phyloP scores from a whole-genome alignment of 768 basidiomycete genomes.

The Daedalea quercina region DNA sequence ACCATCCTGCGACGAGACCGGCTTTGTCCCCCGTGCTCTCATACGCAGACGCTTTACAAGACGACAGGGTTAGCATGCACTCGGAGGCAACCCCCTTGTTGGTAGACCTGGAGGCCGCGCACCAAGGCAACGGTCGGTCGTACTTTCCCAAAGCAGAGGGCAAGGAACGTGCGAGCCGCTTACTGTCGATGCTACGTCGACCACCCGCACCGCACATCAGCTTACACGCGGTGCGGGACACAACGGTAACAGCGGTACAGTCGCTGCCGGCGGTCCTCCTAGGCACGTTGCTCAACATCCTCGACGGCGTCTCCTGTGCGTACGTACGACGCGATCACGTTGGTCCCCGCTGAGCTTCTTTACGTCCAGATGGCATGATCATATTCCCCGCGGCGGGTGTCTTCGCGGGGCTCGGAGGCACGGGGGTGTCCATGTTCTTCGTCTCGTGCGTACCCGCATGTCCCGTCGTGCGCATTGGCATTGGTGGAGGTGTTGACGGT shows the following conservation, averaged over 20 bases:
- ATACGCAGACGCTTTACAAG: background rate
- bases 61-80: background rate
- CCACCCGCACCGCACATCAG: background rate
- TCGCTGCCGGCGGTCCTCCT: constrained; percentile 81
- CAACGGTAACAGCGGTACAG: constrained; percentile 25
- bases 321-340: constrained; percentile 9
- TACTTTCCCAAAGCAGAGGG: background rate
- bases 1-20: background rate
- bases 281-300: constrained; percentile 79
- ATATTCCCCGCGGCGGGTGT: constrained; percentile 83
- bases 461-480: background rate
- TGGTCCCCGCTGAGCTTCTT: background rate
- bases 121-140: constrained; percentile 7
- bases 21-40: background rate
- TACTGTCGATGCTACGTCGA: background rate
- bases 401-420: constrained; percentile 75
- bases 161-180: constrained; percentile 3
- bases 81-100: constrained; percentile 17
- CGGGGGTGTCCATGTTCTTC: constrained; percentile 96
- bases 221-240: background rate
- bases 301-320: constrained; percentile 91
- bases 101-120: constrained; percentile 18
- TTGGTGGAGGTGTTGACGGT: background rate
- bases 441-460: constrained; percentile 46
- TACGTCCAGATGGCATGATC: constrained; percentile 78